phyloP scores from a whole-genome alignment of 306 rosid species.

The Casuarina cunninghamiana region DNA sequence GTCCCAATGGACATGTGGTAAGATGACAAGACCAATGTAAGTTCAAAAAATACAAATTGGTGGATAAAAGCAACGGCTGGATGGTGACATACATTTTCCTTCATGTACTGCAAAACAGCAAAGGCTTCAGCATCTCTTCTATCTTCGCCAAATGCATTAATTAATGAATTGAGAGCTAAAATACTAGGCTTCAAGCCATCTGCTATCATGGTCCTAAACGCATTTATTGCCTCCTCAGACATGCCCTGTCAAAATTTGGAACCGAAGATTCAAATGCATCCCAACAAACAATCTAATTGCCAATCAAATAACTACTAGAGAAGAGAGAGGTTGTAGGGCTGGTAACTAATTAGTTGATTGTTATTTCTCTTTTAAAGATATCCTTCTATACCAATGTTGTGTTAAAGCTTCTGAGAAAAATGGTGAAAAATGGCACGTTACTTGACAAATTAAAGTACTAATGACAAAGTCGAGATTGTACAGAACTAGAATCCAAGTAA shows the following conservation, averaged over 20 bases:
- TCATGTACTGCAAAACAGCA: slow-evolving; percentile 86
- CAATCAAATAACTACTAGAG: background rate
- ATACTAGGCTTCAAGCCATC: slow-evolving; percentile 88
- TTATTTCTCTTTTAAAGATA: background rate
- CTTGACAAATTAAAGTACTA: too few species aligned
- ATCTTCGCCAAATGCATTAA: slow-evolving; percentile 89
- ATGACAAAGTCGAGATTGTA: background rate
- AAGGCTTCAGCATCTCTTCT: slow-evolving; percentile 92
- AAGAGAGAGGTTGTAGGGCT: background rate
- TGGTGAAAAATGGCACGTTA: background rate
- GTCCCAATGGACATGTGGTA: slow-evolving; percentile 22
- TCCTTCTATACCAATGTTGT: background rate
- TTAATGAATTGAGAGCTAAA: slow-evolving; percentile 84
- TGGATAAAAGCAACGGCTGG: background rate
- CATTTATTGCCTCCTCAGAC: slow-evolving; percentile 83
- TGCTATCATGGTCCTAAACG: slow-evolving; percentile 74
- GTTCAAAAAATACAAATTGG: background rate
- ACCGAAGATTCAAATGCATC: slow-evolving; percentile 29
- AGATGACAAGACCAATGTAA: slow-evolving; percentile 13
- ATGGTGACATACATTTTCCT: slow-evolving; percentile 59
- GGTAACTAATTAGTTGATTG: background rate
- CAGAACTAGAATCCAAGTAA: background rate
- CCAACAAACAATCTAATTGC: slow-evolving; percentile 18
- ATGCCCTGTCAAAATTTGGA: slow-evolving; percentile 61
- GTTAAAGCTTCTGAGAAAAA: background rate